These are phyloP conservation scores for Dipodascopsis uninucleata DNA, from an alignment of 805 yeast genomes.

Conservation along the genomic window DNA sequence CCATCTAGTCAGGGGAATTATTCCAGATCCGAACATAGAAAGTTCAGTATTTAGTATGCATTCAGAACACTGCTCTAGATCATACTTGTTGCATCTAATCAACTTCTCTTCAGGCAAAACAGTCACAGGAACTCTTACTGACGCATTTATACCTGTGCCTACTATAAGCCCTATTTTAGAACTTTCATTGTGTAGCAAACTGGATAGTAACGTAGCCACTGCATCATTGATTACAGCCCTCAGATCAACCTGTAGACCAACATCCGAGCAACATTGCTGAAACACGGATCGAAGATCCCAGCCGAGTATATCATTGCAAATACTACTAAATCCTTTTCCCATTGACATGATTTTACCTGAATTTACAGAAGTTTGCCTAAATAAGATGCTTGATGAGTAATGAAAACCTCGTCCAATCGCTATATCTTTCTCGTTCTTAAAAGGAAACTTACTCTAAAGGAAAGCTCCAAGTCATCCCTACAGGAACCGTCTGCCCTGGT, in stretches of 20 bases:
- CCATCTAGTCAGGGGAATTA: slow-evolving; percentile 72
- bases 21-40: slow-evolving; percentile 84
- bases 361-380: slow-evolving; percentile 27
- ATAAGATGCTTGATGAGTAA: background rate
- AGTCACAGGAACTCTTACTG: slow-evolving; percentile 64
- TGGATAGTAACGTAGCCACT: slow-evolving; percentile 76
- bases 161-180: slow-evolving; percentile 81
- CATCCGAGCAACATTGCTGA: slow-evolving; percentile 56
- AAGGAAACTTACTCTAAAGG: slow-evolving; percentile 30
- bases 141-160: slow-evolving; percentile 89
- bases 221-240: slow-evolving; percentile 88
- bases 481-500: slow-evolving; percentile 6
- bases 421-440: background rate
- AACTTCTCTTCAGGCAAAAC: slow-evolving; percentile 59
- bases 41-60: slow-evolving; percentile 90
- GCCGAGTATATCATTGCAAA: slow-evolving; percentile 64
- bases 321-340: slow-evolving; percentile 69
- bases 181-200: slow-evolving; percentile 53
- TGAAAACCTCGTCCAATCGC: background rate
- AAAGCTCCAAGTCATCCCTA: slow-evolving; percentile 39
- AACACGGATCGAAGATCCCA: slow-evolving; percentile 69
- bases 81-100: slow-evolving; percentile 41
- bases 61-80: slow-evolving; percentile 25
- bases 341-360: slow-evolving; percentile 32
- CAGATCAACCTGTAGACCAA: slow-evolving; percentile 58